Conservation (phyloP, 306 rosid genomes). For the Corylus heterophylla region DNA sequence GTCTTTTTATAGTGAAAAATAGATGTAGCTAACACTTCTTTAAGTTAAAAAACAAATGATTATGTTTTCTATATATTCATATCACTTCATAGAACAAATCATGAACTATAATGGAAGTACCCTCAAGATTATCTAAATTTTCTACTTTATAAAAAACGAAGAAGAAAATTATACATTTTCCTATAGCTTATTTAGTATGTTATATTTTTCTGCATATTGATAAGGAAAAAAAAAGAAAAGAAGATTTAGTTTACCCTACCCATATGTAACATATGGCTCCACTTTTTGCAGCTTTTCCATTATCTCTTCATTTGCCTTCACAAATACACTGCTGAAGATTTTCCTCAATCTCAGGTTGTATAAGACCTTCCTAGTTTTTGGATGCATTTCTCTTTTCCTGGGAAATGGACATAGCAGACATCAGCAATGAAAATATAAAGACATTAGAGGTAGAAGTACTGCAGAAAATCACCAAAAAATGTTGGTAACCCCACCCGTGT, state of each 20-base stretch:
- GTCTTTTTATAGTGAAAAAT: no score
- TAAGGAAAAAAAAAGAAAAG: not conserved
- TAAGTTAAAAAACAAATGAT: no score
- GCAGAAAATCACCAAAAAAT: not conserved
- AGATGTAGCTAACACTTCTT: no score
- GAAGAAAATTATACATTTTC: not conserved
- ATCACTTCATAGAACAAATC: not conserved
- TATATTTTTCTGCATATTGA: not conserved
- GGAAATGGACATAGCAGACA: not conserved
- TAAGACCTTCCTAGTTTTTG: constrained; percentile 56
- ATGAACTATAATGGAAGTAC: not conserved
- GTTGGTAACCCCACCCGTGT: constrained; percentile 55
- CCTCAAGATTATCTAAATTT: not conserved
- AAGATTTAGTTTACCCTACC: constrained; percentile 43
- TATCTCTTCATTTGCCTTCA: constrained; percentile 54
- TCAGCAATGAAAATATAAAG: constrained; percentile 1
- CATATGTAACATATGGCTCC: constrained; percentile 90
- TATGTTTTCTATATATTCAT: not conserved
- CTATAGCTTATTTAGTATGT: constrained; percentile 2
- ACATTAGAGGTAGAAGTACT: not conserved
- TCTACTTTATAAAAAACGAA: not conserved
- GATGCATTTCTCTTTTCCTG: constrained; percentile 92
- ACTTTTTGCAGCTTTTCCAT: constrained; percentile 67
- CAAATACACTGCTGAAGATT: constrained; percentile 65
- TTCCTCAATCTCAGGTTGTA: constrained; percentile 59